Conservation (phyloP, 768 basidiomycete genomes). For the Tephrocybe sp. region DNA sequence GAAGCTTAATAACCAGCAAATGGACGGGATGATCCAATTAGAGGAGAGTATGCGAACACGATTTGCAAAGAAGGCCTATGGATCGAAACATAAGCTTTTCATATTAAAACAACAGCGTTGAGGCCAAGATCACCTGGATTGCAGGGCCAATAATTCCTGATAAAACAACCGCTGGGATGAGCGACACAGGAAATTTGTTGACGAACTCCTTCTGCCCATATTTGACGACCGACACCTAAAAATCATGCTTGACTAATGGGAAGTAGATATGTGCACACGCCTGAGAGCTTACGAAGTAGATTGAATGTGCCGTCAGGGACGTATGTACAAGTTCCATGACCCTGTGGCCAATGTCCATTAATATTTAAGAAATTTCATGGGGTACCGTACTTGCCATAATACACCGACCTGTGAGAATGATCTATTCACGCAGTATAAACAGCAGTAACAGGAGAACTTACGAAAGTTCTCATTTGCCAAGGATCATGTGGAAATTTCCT, state of each 20-base stretch:
- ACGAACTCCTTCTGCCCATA: constrained; percentile 6
- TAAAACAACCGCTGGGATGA: not conserved
- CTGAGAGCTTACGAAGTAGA: constrained; percentile 4
- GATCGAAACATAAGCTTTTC: not conserved
- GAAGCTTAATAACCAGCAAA: constrained; percentile 11
- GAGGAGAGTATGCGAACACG: constrained; percentile 11
- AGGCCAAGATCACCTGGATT: constrained; percentile 6
- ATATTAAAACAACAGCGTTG: not conserved
- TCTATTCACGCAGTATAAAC: not conserved
- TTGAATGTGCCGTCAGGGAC: constrained; percentile 9
- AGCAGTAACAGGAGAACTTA: not conserved
- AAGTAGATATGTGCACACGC: not conserved
- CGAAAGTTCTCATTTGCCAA: constrained; percentile 8
- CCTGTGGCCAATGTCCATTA: not conserved
- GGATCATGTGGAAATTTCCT: constrained; percentile 14
- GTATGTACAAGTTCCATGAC: constrained; percentile 12
- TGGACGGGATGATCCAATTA: constrained; percentile 8
- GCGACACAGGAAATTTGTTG: not conserved
- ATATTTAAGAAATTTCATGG: not conserved
- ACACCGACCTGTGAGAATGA: constrained; percentile 8
- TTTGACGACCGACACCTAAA: not conserved
- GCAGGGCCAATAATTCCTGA: constrained; percentile 12
- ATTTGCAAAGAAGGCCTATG: constrained; percentile 16
- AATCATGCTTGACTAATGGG: not conserved
- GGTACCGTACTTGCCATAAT: constrained; percentile 3